Evolutionary conservation across 345 rosid species (phyloP), one percentile per base, ranked within the genome.

Genomic region (Boechera divaricarpa): DNA sequence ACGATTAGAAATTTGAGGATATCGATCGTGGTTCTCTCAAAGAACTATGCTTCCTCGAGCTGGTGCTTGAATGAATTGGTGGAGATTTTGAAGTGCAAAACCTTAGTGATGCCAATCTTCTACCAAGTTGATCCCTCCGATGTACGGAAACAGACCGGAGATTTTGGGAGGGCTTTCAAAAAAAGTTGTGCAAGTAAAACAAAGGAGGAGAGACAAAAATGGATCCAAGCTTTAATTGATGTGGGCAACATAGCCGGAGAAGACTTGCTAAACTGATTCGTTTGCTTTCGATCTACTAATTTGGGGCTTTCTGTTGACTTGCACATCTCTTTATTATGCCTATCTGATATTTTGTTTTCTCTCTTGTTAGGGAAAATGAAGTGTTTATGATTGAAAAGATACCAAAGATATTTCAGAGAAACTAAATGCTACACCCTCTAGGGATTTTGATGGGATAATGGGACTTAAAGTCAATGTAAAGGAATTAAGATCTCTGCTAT

Each of bases 41-140:
- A 39, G 6, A 41, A 41, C 33, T 39, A 62, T 24, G 66, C 66
- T 39, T 39, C 47, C 3, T 39, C 32, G 6, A 24, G 66, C 2
- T 41, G 67, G 33, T 62, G 67, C 67, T 62, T 62, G 51, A 62
- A 62, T 62, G 49, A 24, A 39, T 24, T 62, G 51, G 67, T 41
- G 35, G 67, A 62, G 35, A 62, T 62, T 0, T 3, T 62, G 51
- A 11, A 61, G 33, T 39, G 49, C 66, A 61, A 61, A 10, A 10
- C 6, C 1, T 3, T 21, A 38, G n/a, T 38, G 10, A 61, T 61
- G 48, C 7, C 11, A 0, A 38, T 61, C 10, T 61, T 39, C 33
- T 39, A 38, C 32, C 49, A 24, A 61, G 33, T 61, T 6, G 49
- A 61, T 61, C 48, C 65, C 5, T 60, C 64, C 1, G 4, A 60